phyloP scores from a whole-genome alignment of 176 grass and related monocot genomes.

The Urochloa ruziziensis region DNA sequence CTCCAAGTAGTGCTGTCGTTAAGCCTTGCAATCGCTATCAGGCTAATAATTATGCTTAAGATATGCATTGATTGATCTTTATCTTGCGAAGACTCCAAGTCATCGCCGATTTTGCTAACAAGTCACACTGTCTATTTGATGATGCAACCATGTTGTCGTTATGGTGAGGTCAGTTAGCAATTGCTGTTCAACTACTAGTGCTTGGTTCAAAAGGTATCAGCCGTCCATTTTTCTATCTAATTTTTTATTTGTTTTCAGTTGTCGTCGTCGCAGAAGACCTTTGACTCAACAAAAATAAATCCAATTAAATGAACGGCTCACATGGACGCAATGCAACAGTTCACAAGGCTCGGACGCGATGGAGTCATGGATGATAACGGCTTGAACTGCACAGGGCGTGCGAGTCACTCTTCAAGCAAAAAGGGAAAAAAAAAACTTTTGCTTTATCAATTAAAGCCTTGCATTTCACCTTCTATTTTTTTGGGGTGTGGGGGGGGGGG shows the following conservation, averaged over 20 bases:
- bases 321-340: slow-evolving; percentile 13
- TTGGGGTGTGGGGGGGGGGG: too few species aligned
- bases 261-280: slow-evolving; percentile 32
- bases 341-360: neutral
- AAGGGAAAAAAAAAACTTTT: neutral
- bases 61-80: neutral
- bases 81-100: slow-evolving; percentile 23
- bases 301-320: slow-evolving; percentile 6
- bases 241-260: neutral
- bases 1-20: neutral
- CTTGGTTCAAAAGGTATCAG: neutral
- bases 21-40: neutral
- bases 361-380: slow-evolving; percentile 3
- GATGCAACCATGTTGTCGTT: slow-evolving; percentile 9
- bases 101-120: neutral
- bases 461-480: neutral
- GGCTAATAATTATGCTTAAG: neutral
- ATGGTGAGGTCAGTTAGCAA: slow-evolving; percentile 35
- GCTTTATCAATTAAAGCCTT: neutral
- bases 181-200: neutral
- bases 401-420: neutral
- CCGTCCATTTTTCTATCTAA: neutral
- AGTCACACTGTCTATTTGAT: neutral
- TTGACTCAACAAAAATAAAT: slow-evolving; percentile 4
- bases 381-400: neutral